Evolutionary conservation across 331 rosid species (phyloP).

Genomic region (Arachis monticola): DNA sequence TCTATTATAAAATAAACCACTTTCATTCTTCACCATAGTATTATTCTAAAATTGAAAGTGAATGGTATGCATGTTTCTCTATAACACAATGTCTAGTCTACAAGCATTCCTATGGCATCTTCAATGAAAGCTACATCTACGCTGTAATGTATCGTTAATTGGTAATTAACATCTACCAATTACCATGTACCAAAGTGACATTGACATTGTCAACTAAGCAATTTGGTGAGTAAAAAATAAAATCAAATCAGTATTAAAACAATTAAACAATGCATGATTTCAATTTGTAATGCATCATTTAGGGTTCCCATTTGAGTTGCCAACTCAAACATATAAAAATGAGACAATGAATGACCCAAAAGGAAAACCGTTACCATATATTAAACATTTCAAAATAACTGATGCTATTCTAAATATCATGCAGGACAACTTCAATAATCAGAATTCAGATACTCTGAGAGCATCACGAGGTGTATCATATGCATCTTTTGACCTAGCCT

Average conservation of each 20-base stretch:
- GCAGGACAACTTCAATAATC: conserved; percentile 31
- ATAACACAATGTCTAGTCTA: too few species aligned
- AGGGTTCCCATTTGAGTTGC: neutral
- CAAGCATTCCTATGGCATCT: too few species aligned
- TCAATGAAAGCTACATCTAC: too few species aligned
- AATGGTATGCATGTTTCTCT: too few species aligned
- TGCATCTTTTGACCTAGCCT: conserved; percentile 75
- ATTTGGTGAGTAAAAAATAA: neutral
- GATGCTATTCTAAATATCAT: conserved; percentile 26
- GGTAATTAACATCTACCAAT: too few species aligned
- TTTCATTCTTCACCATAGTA: too few species aligned
- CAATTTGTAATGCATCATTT: conserved; percentile 21
- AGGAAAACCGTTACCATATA: conserved; percentile 6
- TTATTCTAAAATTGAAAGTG: too few species aligned
- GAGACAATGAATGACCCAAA: conserved; percentile 35
- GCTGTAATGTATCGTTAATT: too few species aligned
- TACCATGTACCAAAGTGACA: too few species aligned
- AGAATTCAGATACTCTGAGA: conserved; percentile 64
- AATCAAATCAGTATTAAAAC: neutral
- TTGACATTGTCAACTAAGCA: neutral
- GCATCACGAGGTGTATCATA: conserved; percentile 62
- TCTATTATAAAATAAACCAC: too few species aligned
- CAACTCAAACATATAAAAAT: conserved; percentile 24
- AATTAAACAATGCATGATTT: neutral
- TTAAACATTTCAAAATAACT: conserved; percentile 28